Evolutionary conservation across 1,284 basidiomycete species (phyloP).

Genomic region (Schizophyllum commune): DNA sequence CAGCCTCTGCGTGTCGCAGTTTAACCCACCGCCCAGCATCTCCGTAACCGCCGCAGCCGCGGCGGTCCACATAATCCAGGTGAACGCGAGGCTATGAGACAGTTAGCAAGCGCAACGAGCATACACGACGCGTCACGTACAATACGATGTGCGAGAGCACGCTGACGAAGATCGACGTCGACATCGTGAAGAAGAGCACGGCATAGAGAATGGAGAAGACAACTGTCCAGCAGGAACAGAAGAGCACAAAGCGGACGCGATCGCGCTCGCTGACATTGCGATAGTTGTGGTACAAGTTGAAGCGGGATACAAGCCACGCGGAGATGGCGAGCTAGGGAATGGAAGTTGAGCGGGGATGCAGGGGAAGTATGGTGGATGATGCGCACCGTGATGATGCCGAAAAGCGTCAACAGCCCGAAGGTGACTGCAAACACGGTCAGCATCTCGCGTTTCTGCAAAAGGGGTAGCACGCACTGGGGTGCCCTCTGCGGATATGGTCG

Average conservation of each 20-base stretch:
- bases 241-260: conserved; percentile 58
- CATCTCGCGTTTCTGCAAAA: neutral
- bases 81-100: conserved; percentile 42
- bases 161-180: conserved; percentile 43
- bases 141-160: conserved; percentile 55
- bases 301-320: conserved; percentile 58
- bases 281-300: conserved; percentile 48
- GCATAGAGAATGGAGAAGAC: conserved; percentile 45
- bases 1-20: conserved; percentile 42
- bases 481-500: conserved; percentile 13
- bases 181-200: conserved; percentile 42
- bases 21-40: conserved; percentile 55
- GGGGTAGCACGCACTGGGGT: conserved; percentile 13
- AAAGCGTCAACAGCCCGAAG: conserved; percentile 47
- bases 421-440: conserved; percentile 26
- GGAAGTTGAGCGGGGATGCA: neutral
- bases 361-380: neutral
- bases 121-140: conserved; percentile 31
- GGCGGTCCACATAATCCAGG: conserved; percentile 68
- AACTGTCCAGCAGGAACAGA: conserved; percentile 64
- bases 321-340: conserved; percentile 49
- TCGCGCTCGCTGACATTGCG: conserved; percentile 42
- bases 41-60: conserved; percentile 61
- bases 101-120: neutral
- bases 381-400: conserved; percentile 50